Evolutionary conservation across 140 eudicot species (phyloP).

Genomic region (Flaveria floridana): DNA sequence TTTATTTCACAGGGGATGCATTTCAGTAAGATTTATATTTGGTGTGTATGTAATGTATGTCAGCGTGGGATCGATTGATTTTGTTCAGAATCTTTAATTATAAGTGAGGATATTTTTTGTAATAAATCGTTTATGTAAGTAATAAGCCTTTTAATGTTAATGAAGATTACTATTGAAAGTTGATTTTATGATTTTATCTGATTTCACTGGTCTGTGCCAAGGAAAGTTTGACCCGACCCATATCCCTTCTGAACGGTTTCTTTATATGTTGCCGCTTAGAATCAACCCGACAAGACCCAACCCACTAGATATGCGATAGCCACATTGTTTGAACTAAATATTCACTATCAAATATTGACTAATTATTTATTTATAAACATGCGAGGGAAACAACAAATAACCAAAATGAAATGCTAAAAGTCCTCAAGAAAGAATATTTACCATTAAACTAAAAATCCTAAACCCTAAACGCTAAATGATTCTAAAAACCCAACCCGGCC

Average conservation of each 20-base stretch:
- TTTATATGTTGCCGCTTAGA: background rate
- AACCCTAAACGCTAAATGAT: conserved; percentile 31
- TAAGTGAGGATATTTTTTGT: conserved; percentile 21
- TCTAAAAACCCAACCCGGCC: conserved; percentile 25
- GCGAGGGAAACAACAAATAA: conserved; percentile 3
- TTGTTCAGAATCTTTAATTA: conserved; percentile 23
- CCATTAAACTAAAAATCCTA: conserved; percentile 3
- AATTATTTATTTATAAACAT: conserved; percentile 38
- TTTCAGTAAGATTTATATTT: conserved; percentile 26
- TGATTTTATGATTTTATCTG: background rate
- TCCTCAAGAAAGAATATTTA: conserved; percentile 29
- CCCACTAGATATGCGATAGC: background rate
- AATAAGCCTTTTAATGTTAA: conserved; percentile 9
- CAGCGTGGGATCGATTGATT: conserved; percentile 29
- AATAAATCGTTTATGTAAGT: background rate
- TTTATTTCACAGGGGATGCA: conserved; percentile 28
- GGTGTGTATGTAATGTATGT: conserved; percentile 32
- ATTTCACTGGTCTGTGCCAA: too few species aligned
- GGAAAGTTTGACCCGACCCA: too few species aligned
- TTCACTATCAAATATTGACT: conserved; percentile 7
- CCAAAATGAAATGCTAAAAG: conserved; percentile 11
- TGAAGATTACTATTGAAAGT: background rate
- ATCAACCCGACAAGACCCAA: background rate
- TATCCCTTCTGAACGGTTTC: background rate
- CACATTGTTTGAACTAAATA: background rate